Evolutionary conservation across 2,329 filamentous ascomycete species (phyloP), one percentile per base, ranked within the genome.

Genomic region (Fusarium robinianum): DNA sequence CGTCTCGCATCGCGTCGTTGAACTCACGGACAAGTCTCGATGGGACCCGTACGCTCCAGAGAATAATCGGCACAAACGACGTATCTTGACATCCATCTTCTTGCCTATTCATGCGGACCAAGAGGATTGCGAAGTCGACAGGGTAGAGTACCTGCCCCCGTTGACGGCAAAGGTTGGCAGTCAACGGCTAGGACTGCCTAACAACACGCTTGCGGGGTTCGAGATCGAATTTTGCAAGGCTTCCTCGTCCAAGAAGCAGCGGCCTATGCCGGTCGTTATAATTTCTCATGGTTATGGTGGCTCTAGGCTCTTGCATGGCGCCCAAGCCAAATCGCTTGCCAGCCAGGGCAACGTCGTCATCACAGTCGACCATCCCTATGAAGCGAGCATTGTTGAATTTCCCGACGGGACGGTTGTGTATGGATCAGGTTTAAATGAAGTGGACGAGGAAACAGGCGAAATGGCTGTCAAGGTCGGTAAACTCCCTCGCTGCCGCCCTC

Each of bases 341-440:
- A 72, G 70, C 12, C 61, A 68, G 4, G 74, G 74, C 3, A 72
- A 69, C 42, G 61, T 67, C 5, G 70, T 77, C 10, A 61, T 75
- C 9, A 63, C 73, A 0, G 60, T 78, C 22, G 75, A 78, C 48
- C 74, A 77, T 37, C 67, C 74, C 0, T 66, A 72, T 43, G 73
- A 76, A 34, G 60, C 67, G 1, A 46, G 58, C 6, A 60, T 72
- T 17, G 65, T 77, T 11, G 67, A 74, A 37, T 75, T 71, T 29
- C 69, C 71, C 2, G 63, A 74, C 26, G 71, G 65, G 3, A 62
- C 61, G 6, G 43, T 62, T 6, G 23, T 58, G 8, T 34, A 34
- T 29, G 42, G 48, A 19, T 17, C 18, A 16, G 29, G 3, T 14
- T 14, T 15, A 25, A 22, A 9, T 17, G 37, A 49, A 7, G 57